Conservation (phyloP, 345 rosid genomes). For the Dimocarpus longan region DNA sequence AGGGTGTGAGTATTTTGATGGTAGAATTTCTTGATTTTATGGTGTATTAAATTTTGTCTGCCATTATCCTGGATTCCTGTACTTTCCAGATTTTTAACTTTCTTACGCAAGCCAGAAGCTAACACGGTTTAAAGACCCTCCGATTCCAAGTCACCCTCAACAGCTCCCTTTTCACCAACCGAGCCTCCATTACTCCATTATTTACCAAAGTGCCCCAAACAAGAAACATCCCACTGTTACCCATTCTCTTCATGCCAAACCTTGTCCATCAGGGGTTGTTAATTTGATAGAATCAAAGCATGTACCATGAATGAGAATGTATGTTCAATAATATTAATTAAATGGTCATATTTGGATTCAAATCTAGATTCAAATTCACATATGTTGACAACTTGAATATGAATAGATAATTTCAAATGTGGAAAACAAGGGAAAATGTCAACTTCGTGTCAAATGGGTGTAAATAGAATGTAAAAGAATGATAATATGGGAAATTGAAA, state of each 20-base stretch:
- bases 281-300: no score
- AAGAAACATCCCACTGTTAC: no score
- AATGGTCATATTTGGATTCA: no score
- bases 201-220: constrained; percentile 4
- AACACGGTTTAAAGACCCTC: background rate
- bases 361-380: no score
- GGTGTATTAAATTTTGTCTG: background rate
- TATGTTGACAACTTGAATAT: no score
- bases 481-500: constrained; percentile 1
- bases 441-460: no score
- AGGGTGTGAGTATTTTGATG: background rate
- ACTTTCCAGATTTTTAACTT: constrained; percentile 28
- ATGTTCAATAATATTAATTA: no score
- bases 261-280: no score
- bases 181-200: background rate
- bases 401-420: no score
- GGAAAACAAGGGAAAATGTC: no score
- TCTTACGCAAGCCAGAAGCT: constrained; percentile 25
- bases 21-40: background rate
- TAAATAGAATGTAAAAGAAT: background rate
- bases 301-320: no score
- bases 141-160: background rate
- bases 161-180: background rate
- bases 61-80: constrained; percentile 30
- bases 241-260: no score